These are phyloP conservation scores for Chaetomium strumarium DNA, from an alignment of 2,329 filamentous ascomycete genomes.

Conservation along the genomic window DNA sequence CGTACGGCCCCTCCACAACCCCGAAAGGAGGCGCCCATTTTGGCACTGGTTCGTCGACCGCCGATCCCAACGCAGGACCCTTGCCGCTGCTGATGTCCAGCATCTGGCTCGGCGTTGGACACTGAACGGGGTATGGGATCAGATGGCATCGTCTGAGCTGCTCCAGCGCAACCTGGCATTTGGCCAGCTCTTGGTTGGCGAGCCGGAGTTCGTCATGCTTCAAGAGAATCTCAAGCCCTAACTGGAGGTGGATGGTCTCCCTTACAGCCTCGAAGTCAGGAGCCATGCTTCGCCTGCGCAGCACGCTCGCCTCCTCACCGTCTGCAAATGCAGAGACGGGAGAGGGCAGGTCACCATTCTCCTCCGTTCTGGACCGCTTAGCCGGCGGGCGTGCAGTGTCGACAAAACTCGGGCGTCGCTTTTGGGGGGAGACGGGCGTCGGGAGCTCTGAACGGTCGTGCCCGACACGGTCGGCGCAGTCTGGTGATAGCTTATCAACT, in stretches of 20 bases:
- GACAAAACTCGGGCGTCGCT: conserved; percentile 34
- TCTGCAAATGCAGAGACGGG: conserved; percentile 23
- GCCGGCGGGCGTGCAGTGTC: conserved; percentile 27
- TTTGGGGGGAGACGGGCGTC: conserved; percentile 31
- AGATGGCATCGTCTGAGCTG: conserved; percentile 88
- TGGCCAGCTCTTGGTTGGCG: conserved; percentile 93
- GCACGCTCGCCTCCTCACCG: conserved; percentile 15
- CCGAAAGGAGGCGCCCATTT: conserved; percentile 83
- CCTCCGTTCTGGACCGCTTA: conserved; percentile 41
- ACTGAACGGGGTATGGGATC: conserved; percentile 77
- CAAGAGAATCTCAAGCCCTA: conserved; percentile 83
- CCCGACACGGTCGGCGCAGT: conserved; percentile 23
- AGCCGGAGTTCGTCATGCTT: conserved; percentile 93
- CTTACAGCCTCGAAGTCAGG: conserved; percentile 49
- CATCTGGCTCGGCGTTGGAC: conserved; percentile 61
- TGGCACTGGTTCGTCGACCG: conserved; percentile 59
- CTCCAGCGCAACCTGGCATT: conserved; percentile 89
- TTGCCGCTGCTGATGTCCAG: conserved; percentile 66
- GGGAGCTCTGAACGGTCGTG: conserved; percentile 22
- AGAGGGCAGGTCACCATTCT: conserved; percentile 27
- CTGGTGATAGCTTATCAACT: conserved; percentile 35
- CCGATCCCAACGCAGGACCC: conserved; percentile 61
- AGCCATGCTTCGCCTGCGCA: conserved; percentile 14
- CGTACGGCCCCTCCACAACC: conserved; percentile 86
- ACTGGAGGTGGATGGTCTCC: conserved; percentile 75